Conservation (phyloP, 2,329 filamentous ascomycete genomes). For the Alternaria alternata region DNA sequence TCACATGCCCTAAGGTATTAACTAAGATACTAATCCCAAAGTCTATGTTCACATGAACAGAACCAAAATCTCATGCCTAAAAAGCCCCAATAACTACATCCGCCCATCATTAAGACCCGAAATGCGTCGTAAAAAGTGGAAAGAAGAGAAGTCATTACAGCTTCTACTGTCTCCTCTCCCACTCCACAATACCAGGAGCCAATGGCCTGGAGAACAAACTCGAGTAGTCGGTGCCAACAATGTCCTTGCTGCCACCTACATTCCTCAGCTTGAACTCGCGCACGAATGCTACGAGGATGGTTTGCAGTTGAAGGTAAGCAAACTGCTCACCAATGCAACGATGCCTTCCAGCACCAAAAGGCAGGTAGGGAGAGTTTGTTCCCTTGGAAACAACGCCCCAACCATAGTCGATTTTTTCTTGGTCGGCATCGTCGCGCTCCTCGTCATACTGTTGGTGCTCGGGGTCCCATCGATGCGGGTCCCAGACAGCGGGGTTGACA, state of each 20-base stretch:
- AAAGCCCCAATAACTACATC: conserved; percentile 17
- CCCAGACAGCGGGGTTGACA: conserved; percentile 82
- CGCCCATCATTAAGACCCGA: conserved; percentile 16
- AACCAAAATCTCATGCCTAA: not conserved
- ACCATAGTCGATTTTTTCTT: conserved; percentile 86
- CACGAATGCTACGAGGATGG: conserved; percentile 80
- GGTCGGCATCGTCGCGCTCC: conserved; percentile 65
- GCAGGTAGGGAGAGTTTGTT: conserved; percentile 86
- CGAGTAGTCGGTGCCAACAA: conserved; percentile 74
- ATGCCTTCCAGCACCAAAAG: conserved; percentile 92
- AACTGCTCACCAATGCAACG: conserved; percentile 97
- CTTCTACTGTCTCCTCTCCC: conserved; percentile 69
- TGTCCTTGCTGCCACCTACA: conserved; percentile 71
- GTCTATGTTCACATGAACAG: conserved; percentile 4
- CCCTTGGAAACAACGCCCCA: conserved; percentile 94
- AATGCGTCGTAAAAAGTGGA: not conserved
- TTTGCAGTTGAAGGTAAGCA: conserved; percentile 89
- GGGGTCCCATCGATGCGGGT: conserved; percentile 88
- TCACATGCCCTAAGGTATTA: not conserved
- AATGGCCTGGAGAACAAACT: conserved; percentile 57
- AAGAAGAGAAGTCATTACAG: conserved; percentile 10
- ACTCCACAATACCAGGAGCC: conserved; percentile 67
- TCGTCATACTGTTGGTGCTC: conserved; percentile 59
- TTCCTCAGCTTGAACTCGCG: conserved; percentile 83
- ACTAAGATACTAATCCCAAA: conserved; percentile 3